Base-by-base conservation (phyloP, 257 asterid genomes). In the Fraxinus anomala region DNA sequence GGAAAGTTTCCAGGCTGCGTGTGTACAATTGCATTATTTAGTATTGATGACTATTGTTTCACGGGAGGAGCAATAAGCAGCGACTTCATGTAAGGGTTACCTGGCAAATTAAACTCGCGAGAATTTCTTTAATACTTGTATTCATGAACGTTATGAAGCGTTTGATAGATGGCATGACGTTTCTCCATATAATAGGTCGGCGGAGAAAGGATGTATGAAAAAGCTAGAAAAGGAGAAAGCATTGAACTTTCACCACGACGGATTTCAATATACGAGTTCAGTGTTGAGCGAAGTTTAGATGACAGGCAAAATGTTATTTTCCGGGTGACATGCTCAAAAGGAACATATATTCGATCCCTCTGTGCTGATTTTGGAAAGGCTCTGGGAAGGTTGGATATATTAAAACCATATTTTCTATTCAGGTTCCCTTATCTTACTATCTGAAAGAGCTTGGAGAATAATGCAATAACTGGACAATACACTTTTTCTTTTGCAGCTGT, bases 191-290 rank as follows among this genome's bases (percentile, higher is more conserved):
- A 75, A 69, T 82, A 95, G 99, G 97, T 95, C 72, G 97, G 98
- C 19, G 99, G 99, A 78, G 97, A 91, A 84, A 90, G 91, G 89
- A 87, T 95, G 99, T 95, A 95, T 65, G 97, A 95, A 34, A 95
- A 93, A 86, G 99, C 99, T 77, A 89, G 99, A 85, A 93, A 89
- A 87, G 99, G 99, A 76, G 99, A 95, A 86, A 91, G 87, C 86
- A 84, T 93, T 28, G 97, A 95, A 85, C 98, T 95, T 79, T 82
- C 99, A 40, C 99, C 99, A 2, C 89, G 99, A 74, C 88, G 92
- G 70, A 88, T 95, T 74, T 89, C 98, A 36, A 89, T 95, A 80
- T 90, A 81, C 83, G 90, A 89, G 74, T 93, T 95, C 39, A 92
- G 90, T 0, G 90, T 95, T 68, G 96, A 93, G 82, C 86, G 98